Percentiles rank a stretch among this genome's conserved stretches.
Conservation (phyloP, 208 protist genomes). For the Trypanosoma mega region DNA sequence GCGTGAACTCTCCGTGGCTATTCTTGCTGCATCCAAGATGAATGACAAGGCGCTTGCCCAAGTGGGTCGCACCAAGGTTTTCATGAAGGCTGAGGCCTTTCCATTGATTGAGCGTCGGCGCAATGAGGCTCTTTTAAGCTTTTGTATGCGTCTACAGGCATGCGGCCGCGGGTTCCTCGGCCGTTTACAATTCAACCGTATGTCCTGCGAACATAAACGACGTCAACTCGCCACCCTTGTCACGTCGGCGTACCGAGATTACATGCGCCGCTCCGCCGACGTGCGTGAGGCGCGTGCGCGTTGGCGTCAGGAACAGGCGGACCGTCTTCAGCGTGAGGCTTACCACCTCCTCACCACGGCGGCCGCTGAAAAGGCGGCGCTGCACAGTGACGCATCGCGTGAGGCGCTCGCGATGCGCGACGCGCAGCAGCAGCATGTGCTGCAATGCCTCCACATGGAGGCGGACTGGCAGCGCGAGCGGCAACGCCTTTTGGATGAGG, state of each 20-base stretch:
- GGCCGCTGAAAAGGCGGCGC: not conserved
- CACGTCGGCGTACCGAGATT: slow-evolving; percentile 19
- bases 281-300: slow-evolving; percentile 17
- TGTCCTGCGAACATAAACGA: slow-evolving; percentile 9
- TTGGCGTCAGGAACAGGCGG: slow-evolving; percentile 15
- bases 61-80: slow-evolving; percentile 40
- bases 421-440: not conserved
- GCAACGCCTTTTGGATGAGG: slow-evolving; percentile 8
- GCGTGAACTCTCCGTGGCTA: slow-evolving; percentile 11
- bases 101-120: slow-evolving; percentile 20
- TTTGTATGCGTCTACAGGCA: slow-evolving; percentile 20
- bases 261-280: slow-evolving; percentile 22
- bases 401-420: not conserved
- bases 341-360: not conserved
- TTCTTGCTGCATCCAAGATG: slow-evolving; percentile 17
- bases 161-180: slow-evolving; percentile 15
- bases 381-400: not conserved
- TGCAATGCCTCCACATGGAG: not conserved
- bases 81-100: slow-evolving; percentile 38
- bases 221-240: slow-evolving; percentile 13
- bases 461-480: slow-evolving; percentile 4
- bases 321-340: not conserved
- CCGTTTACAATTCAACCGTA: slow-evolving; percentile 8
- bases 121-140: slow-evolving; percentile 23
- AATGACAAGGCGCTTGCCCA: slow-evolving; percentile 21